Percentiles rank a stretch among this genome's conserved stretches.
phyloP scores from a whole-genome alignment of 1,139 yeast genomes.

The Zygoascus hellenicus region DNA sequence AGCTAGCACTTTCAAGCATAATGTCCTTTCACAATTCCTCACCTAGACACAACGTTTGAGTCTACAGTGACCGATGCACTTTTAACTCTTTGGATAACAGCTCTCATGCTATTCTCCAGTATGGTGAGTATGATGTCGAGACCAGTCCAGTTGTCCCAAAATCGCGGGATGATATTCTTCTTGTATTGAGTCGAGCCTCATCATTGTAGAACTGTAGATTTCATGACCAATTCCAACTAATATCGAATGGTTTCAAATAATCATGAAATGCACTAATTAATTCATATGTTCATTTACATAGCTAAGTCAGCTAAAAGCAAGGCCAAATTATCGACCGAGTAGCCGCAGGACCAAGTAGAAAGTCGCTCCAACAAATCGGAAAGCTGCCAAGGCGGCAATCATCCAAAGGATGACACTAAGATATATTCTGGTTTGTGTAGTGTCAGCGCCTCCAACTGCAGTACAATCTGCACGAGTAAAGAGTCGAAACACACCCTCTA shows the following conservation, averaged over 20 bases:
- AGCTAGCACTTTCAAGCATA: background rate
- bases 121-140: background rate
- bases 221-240: too few species aligned
- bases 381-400: conserved; percentile 68
- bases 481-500: conserved; percentile 12
- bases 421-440: conserved; percentile 40
- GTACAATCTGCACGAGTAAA: conserved; percentile 22
- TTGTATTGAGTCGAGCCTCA: too few species aligned
- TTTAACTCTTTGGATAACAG: conserved; percentile 83
- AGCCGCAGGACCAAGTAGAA: conserved; percentile 30
- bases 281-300: too few species aligned
- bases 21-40: conserved; percentile 28
- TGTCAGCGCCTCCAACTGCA: conserved; percentile 23
- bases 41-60: conserved; percentile 59
- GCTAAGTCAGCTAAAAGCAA: too few species aligned
- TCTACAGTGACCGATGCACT: conserved; percentile 85
- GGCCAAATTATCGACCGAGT: conserved; percentile 25
- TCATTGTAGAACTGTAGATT: too few species aligned
- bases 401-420: conserved; percentile 74
- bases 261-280: too few species aligned
- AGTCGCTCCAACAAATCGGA: conserved; percentile 53
- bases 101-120: conserved; percentile 49
- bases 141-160: too few species aligned
- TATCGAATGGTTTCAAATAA: too few species aligned
- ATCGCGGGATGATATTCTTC: too few species aligned